Evolutionary conservation across 2,329 filamentous ascomycete genomes (phyloP).

Genomic region (Pezicula neosporulosa): DNA sequence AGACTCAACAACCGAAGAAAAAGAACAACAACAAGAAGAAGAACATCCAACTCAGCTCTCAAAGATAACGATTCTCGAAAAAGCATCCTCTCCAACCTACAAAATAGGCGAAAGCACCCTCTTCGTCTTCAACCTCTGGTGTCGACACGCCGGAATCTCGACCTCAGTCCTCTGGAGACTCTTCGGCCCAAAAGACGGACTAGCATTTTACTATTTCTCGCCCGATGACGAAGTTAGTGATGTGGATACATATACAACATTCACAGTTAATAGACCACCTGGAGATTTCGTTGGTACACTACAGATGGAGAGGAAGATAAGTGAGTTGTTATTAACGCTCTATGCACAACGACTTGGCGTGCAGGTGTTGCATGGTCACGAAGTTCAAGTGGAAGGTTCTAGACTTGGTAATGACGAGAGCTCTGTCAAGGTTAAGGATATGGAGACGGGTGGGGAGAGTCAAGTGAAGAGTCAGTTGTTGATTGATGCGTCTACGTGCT

Average conservation of each 20-base stretch:
- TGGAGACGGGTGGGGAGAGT: neutral
- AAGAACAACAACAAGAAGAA: too few species aligned
- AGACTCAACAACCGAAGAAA: too few species aligned
- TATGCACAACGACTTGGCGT: constrained; percentile 22
- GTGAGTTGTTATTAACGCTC: constrained; percentile 24
- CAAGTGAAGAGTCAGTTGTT: constrained; percentile 11
- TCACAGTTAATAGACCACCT: constrained; percentile 15
- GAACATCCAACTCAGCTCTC: neutral
- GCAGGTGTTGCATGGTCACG: constrained; percentile 20
- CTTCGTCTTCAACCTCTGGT: constrained; percentile 17
- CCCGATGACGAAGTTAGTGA: constrained; percentile 3
- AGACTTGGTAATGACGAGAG: too few species aligned
- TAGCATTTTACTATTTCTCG: constrained; percentile 22
- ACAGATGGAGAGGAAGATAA: constrained; percentile 22
- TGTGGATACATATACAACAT: constrained; percentile 12
- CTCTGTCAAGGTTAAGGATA: too few species aligned
- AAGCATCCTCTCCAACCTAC: constrained; percentile 15
- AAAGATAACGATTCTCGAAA: constrained; percentile 17
- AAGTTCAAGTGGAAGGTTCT: too few species aligned
- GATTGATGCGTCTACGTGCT: constrained; percentile 19
- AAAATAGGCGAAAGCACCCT: constrained; percentile 26
- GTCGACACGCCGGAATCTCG: constrained; percentile 15
- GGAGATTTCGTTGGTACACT: constrained; percentile 15
- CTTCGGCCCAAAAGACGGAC: constrained; percentile 24
- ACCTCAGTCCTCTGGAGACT: constrained; percentile 13